Conservation (phyloP, 345 rosid species). For the Citrus unshiu region DNA sequence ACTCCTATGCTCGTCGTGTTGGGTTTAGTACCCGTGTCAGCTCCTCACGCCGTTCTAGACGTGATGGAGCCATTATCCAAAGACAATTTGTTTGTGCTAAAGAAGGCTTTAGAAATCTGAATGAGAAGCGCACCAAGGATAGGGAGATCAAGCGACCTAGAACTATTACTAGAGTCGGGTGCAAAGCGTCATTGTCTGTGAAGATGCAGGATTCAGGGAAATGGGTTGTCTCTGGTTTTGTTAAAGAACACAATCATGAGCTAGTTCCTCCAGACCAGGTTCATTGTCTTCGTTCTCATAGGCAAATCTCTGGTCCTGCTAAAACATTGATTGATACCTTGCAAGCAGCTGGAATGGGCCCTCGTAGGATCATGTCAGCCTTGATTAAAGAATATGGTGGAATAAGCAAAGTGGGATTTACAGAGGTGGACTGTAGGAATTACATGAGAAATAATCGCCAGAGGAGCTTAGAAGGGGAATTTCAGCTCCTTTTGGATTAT, state of each 20-base stretch:
- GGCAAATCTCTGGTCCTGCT: conserved; percentile 49
- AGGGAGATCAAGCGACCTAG: conserved; percentile 54
- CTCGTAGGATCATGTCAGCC: conserved; percentile 50
- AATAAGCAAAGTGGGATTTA: conserved; percentile 48
- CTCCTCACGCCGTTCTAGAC: conserved; percentile 53
- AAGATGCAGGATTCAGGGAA: conserved; percentile 51
- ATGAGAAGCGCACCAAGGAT: conserved; percentile 46
- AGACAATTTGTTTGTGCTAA: conserved; percentile 53
- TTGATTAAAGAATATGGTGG: conserved; percentile 48
- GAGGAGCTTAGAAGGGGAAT: conserved; percentile 43
- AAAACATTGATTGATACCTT: conserved; percentile 48
- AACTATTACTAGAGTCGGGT: conserved; percentile 39
- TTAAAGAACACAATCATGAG: conserved; percentile 43
- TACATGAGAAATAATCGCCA: conserved; percentile 47
- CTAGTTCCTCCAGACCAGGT: conserved; percentile 48
- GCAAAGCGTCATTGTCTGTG: conserved; percentile 41
- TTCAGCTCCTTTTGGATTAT: conserved; percentile 46
- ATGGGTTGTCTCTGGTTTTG: conserved; percentile 45
- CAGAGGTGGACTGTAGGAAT: conserved; percentile 50
- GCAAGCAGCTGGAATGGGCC: conserved; percentile 54
- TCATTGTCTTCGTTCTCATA: conserved; percentile 45
- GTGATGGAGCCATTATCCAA: conserved; percentile 54
- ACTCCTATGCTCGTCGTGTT: conserved; percentile 51
- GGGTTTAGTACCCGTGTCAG: conserved; percentile 60
- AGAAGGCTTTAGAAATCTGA: conserved; percentile 45